A percentile compares a stretch with the other conserved stretches of the same genome.
Conservation (phyloP, 2,329 filamentous ascomycete species). For the Amauroascus verrucosus region DNA sequence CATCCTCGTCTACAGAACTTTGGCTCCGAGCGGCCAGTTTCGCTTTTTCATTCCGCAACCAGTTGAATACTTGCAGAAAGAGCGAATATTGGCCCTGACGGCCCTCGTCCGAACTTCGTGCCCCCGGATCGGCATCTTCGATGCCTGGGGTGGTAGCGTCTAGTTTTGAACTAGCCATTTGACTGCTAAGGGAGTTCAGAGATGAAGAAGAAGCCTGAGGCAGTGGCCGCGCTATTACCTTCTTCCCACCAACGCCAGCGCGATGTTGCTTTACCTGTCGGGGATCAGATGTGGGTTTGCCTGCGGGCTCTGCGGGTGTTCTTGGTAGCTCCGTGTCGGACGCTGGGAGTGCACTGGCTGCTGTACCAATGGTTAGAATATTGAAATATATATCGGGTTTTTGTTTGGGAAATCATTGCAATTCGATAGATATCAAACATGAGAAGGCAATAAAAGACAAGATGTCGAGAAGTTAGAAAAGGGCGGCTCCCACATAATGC, state of each 20-base stretch:
- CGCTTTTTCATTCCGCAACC: conserved; percentile 69
- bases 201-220: conserved; percentile 17
- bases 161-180: conserved; percentile 16
- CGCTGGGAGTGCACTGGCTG: neutral
- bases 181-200: conserved; percentile 19
- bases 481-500: too few species aligned
- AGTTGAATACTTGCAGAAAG: conserved; percentile 65
- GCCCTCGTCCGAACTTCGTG: conserved; percentile 3
- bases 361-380: neutral
- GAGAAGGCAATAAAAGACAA: too few species aligned
- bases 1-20: conserved; percentile 4
- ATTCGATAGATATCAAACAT: too few species aligned
- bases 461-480: too few species aligned
- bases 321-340: neutral
- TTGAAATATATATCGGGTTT: neutral
- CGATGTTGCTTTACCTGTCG: conserved; percentile 16
- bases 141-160: conserved; percentile 11
- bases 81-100: conserved; percentile 33
- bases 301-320: neutral
- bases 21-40: conserved; percentile 48
- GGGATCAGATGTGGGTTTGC: neutral
- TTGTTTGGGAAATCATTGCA: neutral
- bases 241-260: conserved; percentile 17
- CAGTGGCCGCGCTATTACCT: conserved; percentile 19
- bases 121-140: conserved; percentile 6